A percentile compares a stretch with the other conserved stretches of the same genome.
phyloP scores from a whole-genome alignment of 1,139 yeast species.

The Wickerhamomyces sp. region DNA sequence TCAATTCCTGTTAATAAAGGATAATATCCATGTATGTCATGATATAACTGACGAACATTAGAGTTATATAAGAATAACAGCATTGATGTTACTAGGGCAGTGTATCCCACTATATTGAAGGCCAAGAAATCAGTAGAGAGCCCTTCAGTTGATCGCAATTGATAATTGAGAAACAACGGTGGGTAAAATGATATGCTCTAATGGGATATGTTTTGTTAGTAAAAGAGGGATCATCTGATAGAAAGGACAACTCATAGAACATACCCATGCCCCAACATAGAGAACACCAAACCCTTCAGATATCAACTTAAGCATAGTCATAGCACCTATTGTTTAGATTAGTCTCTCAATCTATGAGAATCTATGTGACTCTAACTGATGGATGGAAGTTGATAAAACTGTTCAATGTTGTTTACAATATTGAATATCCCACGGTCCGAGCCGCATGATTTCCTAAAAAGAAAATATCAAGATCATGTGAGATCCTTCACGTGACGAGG shows the following conservation, averaged over 20 bases:
- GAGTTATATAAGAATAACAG: conserved; percentile 30
- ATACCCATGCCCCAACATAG: conserved; percentile 24
- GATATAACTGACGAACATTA: conserved; percentile 27
- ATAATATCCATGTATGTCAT: conserved; percentile 23
- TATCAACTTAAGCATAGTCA: conserved; percentile 1
- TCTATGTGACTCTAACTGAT: no score
- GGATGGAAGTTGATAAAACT: no score
- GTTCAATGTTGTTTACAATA: no score
- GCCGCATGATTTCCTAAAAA: no score
- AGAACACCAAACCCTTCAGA: conserved; percentile 18
- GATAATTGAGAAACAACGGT: conserved; percentile 34
- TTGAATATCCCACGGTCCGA: no score
- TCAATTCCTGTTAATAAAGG: conserved; percentile 40
- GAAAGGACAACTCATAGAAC: conserved; percentile 1
- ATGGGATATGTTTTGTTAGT: not conserved
- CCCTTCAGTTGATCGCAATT: conserved; percentile 36
- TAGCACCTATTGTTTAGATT: not conserved
- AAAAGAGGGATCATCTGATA: not conserved
- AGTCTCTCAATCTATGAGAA: no score
- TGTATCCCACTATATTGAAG: conserved; percentile 39
- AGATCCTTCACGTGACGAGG: no score
- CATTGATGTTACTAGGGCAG: conserved; percentile 35
- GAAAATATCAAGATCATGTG: no score
- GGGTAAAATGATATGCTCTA: conserved; percentile 44
- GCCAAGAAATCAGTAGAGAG: conserved; percentile 39